Base-by-base conservation (phyloP, 2,329 filamentous ascomycete species). In the Arthrobotrys conoides region DNA sequence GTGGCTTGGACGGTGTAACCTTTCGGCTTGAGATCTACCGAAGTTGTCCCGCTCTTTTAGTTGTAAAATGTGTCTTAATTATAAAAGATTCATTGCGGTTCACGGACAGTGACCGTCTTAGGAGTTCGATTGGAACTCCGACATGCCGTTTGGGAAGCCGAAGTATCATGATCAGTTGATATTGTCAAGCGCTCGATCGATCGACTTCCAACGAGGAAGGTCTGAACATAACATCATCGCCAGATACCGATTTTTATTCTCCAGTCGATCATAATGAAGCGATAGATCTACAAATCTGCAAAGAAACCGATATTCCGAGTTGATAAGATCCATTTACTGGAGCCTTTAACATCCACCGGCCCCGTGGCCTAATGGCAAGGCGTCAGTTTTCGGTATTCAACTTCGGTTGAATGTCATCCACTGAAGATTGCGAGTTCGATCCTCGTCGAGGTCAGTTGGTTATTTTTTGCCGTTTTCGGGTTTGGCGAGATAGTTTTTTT, bases 351-450 rank as follows among this genome's bases (percentile, higher is more conserved):
- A 48, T 64, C 53, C 51, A 22, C 59, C 41, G 73, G 73, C 71
- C 73, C 67, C 73, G 73, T 77, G 73, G 73, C 73, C 73, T 77
- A 77, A 77, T 77, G 73, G 73, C 73, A 77, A 77, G 73, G 73
- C 73, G 73, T 77, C 73, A 77, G 73, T 77, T 77, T 77, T 77
- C 73, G 73, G 73, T 68, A 71, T 64, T 57, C 67, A 51, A 5
- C 61, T 73, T 22, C 61, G 63, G 59, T 57, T 44, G 67, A 44
- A 63, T 71, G 73, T 63, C 59, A 71, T 77, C 51, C 73, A 77
- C 73, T 77, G 73, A 77, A 77, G 73, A 77, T 77, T 77, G 73
- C 73, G 73, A 77, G 73, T 77, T 77, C 73, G 73, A 77, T 77
- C 73, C 73, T 77, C 73, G 73, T 77, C 73, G 73, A 69, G 73